Conservation (phyloP, 768 basidiomycete genomes). For the Coprinopsis cinerea region DNA sequence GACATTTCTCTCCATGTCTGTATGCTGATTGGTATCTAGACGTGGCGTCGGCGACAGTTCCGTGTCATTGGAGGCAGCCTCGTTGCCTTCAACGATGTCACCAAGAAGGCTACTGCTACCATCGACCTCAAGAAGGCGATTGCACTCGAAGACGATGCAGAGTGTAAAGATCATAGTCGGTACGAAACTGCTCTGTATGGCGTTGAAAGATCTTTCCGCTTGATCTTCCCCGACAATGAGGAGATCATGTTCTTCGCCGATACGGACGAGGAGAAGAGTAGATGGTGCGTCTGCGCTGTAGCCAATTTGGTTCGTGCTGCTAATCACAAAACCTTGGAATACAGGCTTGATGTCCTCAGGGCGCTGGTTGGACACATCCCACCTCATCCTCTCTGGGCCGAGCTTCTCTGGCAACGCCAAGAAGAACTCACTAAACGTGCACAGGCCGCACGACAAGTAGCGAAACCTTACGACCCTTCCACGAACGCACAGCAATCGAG, state of each 20-base stretch:
- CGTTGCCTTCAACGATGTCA: slow-evolving; percentile 89
- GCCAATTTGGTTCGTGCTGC: too few species aligned
- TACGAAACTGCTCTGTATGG: slow-evolving; percentile 56
- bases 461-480: slow-evolving; percentile 15
- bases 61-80: slow-evolving; percentile 82
- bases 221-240: slow-evolving; percentile 72
- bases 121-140: slow-evolving; percentile 86
- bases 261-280: slow-evolving; percentile 77
- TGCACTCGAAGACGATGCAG: slow-evolving; percentile 71
- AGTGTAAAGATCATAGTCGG: slow-evolving; percentile 41
- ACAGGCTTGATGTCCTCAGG: slow-evolving; percentile 79
- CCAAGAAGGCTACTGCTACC: slow-evolving; percentile 84
- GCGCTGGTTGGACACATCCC: slow-evolving; percentile 87
- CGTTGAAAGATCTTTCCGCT: slow-evolving; percentile 79
- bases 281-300: slow-evolving; percentile 55
- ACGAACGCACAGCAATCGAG: slow-evolving; percentile 5
- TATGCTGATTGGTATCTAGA: slow-evolving; percentile 34
- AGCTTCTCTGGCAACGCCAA: slow-evolving; percentile 82
- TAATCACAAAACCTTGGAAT: too few species aligned
- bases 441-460: slow-evolving; percentile 19
- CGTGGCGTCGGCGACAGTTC: slow-evolving; percentile 77
- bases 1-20: neutral
- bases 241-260: slow-evolving; percentile 91
- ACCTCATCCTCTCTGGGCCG: slow-evolving; percentile 90
- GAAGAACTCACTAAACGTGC: slow-evolving; percentile 38